Evolutionary conservation across 2,329 filamentous ascomycete genomes (phyloP).

Genomic region (Colletotrichum sp.): DNA sequence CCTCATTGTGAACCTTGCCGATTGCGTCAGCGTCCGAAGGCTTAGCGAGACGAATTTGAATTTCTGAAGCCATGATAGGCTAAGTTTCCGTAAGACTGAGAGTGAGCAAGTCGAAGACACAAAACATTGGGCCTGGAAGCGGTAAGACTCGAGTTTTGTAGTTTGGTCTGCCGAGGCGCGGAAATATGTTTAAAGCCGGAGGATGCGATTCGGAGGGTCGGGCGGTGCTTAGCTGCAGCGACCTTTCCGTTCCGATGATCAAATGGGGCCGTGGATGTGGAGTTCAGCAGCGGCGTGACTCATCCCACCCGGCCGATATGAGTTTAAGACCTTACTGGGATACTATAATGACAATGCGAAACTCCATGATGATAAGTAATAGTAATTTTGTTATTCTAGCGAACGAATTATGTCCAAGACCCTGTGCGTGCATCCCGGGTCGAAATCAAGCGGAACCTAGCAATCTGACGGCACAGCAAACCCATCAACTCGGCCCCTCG

Average conservation of each 20-base stretch:
- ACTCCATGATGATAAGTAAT: not conserved
- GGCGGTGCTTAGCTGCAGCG: not conserved
- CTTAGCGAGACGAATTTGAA: constrained; percentile 2
- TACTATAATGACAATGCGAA: not conserved
- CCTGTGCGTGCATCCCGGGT: accelerated
- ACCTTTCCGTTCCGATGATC: not conserved
- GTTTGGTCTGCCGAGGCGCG: not conserved
- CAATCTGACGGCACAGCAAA: not conserved
- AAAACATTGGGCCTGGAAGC: accelerated
- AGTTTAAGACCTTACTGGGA: not conserved
- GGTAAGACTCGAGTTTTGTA: not conserved
- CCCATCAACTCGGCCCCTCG: not conserved
- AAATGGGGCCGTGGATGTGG: not conserved
- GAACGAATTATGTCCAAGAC: not conserved
- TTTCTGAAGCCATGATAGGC: not conserved
- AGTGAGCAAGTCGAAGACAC: not conserved
- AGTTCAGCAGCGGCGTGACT: not conserved
- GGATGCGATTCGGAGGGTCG: not conserved
- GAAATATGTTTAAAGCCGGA: not conserved
- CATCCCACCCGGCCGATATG: not conserved
- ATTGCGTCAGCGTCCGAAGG: constrained; percentile 18
- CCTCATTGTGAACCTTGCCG: constrained; percentile 20
- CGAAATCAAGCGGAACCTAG: not conserved
- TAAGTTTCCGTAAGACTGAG: not conserved
- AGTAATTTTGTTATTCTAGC: not conserved